A percentile compares a stretch with the other conserved stretches of the same genome.
phyloP scores from a whole-genome alignment of 2,329 filamentous ascomycete genomes.

The Xylariaceae sp. region DNA sequence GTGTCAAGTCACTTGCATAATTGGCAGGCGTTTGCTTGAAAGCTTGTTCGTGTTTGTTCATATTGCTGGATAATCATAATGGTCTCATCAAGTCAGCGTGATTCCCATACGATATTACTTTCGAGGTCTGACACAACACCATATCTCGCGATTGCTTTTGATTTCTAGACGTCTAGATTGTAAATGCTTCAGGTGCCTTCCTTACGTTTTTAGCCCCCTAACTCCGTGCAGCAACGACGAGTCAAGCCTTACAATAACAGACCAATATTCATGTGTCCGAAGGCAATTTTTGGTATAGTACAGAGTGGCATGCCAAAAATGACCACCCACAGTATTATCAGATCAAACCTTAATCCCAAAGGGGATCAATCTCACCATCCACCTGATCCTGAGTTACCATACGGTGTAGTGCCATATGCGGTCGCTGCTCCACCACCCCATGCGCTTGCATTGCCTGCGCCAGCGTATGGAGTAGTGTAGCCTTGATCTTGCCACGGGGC shows the following conservation, averaged over 20 bases:
- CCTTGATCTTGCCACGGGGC: constrained; percentile 67
- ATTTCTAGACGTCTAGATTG: constrained; percentile 6
- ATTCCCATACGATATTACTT: too few relatives aligned
- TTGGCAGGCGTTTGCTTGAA: constrained; percentile 5
- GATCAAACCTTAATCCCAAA: neutral
- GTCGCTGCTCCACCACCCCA: constrained; percentile 64
- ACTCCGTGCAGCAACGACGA: constrained; percentile 31
- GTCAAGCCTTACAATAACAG: constrained; percentile 12
- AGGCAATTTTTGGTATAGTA: constrained; percentile 25
- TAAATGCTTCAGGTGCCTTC: constrained; percentile 10
- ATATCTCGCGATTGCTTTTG: neutral
- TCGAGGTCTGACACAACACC: too few relatives aligned
- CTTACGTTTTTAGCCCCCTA: constrained; percentile 23
- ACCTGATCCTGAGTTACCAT: constrained; percentile 57
- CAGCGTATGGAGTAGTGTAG: constrained; percentile 72
- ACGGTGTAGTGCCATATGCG: constrained; percentile 51
- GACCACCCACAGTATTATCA: constrained; percentile 21
- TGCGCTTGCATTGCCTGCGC: constrained; percentile 61
- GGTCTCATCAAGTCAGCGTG: too few relatives aligned
- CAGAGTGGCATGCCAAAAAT: constrained; percentile 13
- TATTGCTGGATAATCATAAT: neutral
- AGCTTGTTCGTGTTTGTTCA: constrained; percentile 4
- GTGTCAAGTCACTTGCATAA: constrained; percentile 6
- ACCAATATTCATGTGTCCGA: constrained; percentile 1
- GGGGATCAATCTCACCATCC: constrained; percentile 51